Evolutionary conservation across 345 rosid species (phyloP).

Genomic region (Erucastrum elatum): DNA sequence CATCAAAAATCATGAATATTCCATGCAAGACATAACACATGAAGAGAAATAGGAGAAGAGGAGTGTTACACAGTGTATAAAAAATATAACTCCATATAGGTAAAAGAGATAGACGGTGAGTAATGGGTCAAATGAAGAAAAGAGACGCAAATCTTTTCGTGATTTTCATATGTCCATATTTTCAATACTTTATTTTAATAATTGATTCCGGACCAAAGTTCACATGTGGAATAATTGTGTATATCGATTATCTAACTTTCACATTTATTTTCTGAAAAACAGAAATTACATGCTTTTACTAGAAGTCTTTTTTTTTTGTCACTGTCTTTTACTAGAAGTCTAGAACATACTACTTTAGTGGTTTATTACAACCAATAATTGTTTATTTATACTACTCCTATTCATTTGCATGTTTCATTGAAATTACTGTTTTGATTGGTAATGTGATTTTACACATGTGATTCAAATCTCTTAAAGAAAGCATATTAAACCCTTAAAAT

Average conservation of each 20-base stretch:
- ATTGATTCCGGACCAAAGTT: constrained; percentile 23
- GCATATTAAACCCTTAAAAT: not conserved
- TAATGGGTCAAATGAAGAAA: constrained; percentile 25
- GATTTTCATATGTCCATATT: not conserved
- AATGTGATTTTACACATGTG: not conserved
- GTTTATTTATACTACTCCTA: not conserved
- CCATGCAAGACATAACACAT: constrained; percentile 32
- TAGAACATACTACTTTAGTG: not conserved
- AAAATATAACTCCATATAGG: constrained; percentile 33
- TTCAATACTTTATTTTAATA: constrained; percentile 2
- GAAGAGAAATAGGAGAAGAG: constrained; percentile 24
- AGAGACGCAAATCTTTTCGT: not conserved
- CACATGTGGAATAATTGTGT: not conserved
- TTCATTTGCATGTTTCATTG: not conserved
- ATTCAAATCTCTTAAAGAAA: not conserved
- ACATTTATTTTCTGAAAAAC: not conserved
- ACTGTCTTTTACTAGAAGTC: too few species aligned
- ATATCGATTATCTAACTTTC: not conserved
- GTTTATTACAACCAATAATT: not conserved
- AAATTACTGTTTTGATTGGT: not conserved
- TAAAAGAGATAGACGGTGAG: constrained; percentile 14
- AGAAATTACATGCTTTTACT: not conserved
- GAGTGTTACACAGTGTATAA: constrained; percentile 34
- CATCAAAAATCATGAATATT: too few species aligned
- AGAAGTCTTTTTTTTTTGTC: too few species aligned